Evolutionary conservation across 805 yeast genomes (phyloP).

Genomic region (Wickerhamomyces xylosicus): DNA sequence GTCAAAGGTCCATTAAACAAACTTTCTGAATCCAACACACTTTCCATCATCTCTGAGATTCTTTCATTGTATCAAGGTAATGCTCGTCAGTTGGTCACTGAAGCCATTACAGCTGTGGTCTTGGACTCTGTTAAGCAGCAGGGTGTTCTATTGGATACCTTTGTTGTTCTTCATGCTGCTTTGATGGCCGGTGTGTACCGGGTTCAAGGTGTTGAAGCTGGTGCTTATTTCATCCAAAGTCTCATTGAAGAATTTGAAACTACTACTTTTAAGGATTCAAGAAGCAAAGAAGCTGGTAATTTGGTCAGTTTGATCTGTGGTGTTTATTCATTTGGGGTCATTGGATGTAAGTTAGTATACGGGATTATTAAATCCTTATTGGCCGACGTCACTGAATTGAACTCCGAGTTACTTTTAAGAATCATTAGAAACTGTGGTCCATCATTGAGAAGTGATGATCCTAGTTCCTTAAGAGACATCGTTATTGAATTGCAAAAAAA

Average conservation of each 20-base stretch:
- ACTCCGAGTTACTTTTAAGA: constrained; percentile 69
- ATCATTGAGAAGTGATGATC: constrained; percentile 85
- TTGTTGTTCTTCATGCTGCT: constrained; percentile 71
- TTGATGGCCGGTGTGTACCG: constrained; percentile 66
- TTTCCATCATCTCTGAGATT: constrained; percentile 59
- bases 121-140: constrained; percentile 56
- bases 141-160: constrained; percentile 67
- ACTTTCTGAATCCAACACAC: constrained; percentile 79
- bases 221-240: constrained; percentile 75
- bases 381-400: constrained; percentile 49
- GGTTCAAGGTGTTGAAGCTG: constrained; percentile 78
- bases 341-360: constrained; percentile 66
- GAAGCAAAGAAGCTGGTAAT: constrained; percentile 48
- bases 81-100: constrained; percentile 75
- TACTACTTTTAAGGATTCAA: constrained; percentile 25
- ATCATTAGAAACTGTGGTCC: constrained; percentile 71
- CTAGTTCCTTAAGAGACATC: constrained; percentile 73
- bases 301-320: constrained; percentile 66
- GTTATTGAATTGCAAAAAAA: constrained; percentile 41
- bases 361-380: constrained; percentile 55
- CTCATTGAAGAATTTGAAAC: constrained; percentile 61
- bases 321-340: constrained; percentile 66
- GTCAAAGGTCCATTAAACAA: constrained; percentile 81
- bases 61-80: constrained; percentile 50
- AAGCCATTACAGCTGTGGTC: constrained; percentile 50